Percentiles rank a stretch among this genome's conserved stretches.
phyloP scores from a whole-genome alignment of 257 asterid species.

The Ajuga chamaepitys region DNA sequence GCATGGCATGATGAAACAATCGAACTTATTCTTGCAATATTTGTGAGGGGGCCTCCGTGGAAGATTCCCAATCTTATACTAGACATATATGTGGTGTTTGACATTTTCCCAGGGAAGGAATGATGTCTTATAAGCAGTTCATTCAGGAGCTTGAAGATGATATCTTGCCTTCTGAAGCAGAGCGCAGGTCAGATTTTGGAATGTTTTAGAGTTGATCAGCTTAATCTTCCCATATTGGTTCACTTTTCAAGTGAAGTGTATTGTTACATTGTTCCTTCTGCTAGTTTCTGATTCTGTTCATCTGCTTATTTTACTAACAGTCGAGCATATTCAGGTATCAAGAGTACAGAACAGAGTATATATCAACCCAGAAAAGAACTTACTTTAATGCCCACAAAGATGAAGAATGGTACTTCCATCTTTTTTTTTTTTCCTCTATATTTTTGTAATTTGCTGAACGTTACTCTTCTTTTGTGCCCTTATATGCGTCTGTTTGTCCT shows the following conservation, averaged over 20 bases:
- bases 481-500: conserved; percentile 13
- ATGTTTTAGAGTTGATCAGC: conserved; percentile 8
- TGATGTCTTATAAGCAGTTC: conserved; percentile 99
- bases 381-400: conserved; percentile 81
- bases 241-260: conserved; percentile 2
- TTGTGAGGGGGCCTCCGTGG: background rate
- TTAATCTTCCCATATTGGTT: conserved; percentile 3
- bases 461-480: conserved; percentile 10
- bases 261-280: background rate
- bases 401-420: conserved; percentile 75
- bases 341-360: conserved; percentile 83
- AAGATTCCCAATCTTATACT: background rate
- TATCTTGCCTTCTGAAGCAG: conserved; percentile 92
- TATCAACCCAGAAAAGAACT: conserved; percentile 79
- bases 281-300: conserved; percentile 8
- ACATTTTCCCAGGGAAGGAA: conserved; percentile 67
- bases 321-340: too few relatives aligned
- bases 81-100: background rate
- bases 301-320: conserved; percentile 12
- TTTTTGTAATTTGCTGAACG: too few relatives aligned
- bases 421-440: too few relatives aligned
- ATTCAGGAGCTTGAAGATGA: conserved; percentile 99
- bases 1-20: background rate
- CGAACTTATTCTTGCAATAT: background rate
- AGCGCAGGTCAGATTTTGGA: conserved; percentile 61